phyloP scores from a whole-genome alignment of 2,329 filamentous ascomycete genomes.

The Xylaria sp. region DNA sequence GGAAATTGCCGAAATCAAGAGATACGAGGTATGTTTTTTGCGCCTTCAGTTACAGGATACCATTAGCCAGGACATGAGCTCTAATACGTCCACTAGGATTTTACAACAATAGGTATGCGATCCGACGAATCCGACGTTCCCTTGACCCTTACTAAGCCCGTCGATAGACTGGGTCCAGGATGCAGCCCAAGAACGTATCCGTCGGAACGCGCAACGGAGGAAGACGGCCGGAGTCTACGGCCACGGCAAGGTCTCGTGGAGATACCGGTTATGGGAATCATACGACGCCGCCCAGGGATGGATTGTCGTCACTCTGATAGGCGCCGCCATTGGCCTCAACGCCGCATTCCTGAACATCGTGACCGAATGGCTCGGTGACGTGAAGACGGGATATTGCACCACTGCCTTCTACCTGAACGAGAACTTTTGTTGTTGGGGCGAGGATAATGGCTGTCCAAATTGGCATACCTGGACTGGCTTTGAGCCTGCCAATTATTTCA shows the following conservation, averaged over 20 bases:
- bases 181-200: constrained; percentile 85
- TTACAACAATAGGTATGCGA: constrained; percentile 82
- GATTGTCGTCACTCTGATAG: constrained; percentile 95
- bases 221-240: constrained; percentile 76
- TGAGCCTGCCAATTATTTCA: constrained; percentile 77
- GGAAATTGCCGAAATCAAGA: constrained; percentile 96
- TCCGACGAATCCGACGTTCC: constrained; percentile 21
- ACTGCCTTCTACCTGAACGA: constrained; percentile 98
- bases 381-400: constrained; percentile 94
- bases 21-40: constrained; percentile 76
- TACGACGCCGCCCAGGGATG: constrained; percentile 97
- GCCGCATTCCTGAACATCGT: constrained; percentile 93
- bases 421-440: constrained; percentile 97
- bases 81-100: constrained; percentile 63
- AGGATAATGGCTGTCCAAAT: constrained; percentile 83
- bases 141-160: constrained; percentile 41
- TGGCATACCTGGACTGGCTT: constrained; percentile 91
- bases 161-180: constrained; percentile 93
- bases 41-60: neutral
- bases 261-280: constrained; percentile 78
- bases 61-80: neutral
- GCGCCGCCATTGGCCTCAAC: constrained; percentile 90
- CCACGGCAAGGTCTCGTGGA: constrained; percentile 74
- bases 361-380: constrained; percentile 94
- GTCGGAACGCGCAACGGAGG: constrained; percentile 76